phyloP scores from a whole-genome alignment of 2,329 filamentous ascomycete genomes.

The Alternaria arbusti region DNA sequence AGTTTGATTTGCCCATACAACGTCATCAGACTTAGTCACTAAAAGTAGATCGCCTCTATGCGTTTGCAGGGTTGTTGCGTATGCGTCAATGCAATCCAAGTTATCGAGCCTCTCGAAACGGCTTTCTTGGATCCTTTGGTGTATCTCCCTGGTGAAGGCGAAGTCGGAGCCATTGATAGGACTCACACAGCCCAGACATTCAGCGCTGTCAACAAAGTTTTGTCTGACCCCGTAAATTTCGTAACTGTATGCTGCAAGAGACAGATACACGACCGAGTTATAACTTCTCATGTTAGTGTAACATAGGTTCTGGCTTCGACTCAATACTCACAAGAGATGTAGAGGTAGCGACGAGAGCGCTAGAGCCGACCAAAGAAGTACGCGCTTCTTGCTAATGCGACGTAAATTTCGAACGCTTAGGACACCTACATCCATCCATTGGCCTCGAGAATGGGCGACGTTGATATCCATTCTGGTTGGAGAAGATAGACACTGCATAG shows the following conservation, averaged over 20 bases:
- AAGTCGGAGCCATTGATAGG: background rate
- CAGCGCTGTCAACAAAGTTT: background rate
- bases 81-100: conserved; percentile 21
- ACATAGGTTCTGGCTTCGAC: background rate
- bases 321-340: background rate
- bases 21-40: conserved; percentile 5
- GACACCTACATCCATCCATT: background rate
- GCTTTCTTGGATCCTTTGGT: background rate
- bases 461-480: conserved; percentile 18
- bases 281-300: conserved; percentile 17
- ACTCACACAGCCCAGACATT: background rate
- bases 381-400: background rate
- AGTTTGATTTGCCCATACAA: background rate
- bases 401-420: background rate
- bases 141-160: background rate
- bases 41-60: conserved; percentile 18
- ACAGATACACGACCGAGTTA: conserved; percentile 33
- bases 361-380: background rate
- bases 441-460: conserved; percentile 11
- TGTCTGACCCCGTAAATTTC: conserved; percentile 11
- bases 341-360: background rate
- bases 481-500: conserved; percentile 22
- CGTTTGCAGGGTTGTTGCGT: conserved; percentile 17
- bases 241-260: conserved; percentile 24
- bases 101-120: conserved; percentile 2